These are phyloP conservation scores for Trypanosoma boissoni DNA, from an alignment of 208 protist genomes.

Conservation along the genomic window DNA sequence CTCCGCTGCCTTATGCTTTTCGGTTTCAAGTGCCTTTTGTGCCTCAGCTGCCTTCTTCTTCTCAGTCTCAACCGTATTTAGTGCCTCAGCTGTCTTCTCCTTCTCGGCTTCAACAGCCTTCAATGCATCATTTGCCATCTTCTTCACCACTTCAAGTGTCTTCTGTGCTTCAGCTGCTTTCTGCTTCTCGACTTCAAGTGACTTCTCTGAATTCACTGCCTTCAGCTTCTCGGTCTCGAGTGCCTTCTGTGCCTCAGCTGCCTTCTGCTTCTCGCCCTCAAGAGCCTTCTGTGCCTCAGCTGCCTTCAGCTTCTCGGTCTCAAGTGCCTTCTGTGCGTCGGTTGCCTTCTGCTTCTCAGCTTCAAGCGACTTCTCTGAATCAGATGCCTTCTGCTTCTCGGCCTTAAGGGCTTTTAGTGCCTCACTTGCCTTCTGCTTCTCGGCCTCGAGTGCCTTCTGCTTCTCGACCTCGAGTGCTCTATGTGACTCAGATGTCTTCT, in stretches of 20 bases:
- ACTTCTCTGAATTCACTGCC: conserved; percentile 4
- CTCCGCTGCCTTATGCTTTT: background rate
- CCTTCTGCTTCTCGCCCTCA: conserved; percentile 10
- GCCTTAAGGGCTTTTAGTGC: conserved; percentile 8
- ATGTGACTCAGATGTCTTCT: background rate
- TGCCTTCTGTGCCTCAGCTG: conserved; percentile 1
- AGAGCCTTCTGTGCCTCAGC: conserved; percentile 5
- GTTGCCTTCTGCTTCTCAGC: background rate
- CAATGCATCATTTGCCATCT: background rate
- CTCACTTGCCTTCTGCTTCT: conserved; percentile 11
- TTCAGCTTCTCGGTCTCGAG: conserved; percentile 13
- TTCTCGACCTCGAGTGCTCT: background rate
- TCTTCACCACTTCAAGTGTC: conserved; percentile 12
- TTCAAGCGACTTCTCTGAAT: conserved; percentile 1
- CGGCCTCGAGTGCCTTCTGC: background rate
- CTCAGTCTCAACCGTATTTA: conserved; percentile 2
- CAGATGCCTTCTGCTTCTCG: conserved; percentile 1
- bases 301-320: conserved; percentile 13
- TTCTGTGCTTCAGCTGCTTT: background rate
- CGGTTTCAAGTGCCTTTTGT: conserved; percentile 8
- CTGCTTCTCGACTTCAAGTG: conserved; percentile 9
- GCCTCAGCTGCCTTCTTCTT: background rate
- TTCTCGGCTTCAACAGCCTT: conserved; percentile 12
- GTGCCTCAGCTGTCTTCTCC: background rate
- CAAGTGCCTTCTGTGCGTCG: conserved; percentile 3